A percentile compares a stretch with the other conserved stretches of the same genome.
phyloP scores from a whole-genome alignment of 176 grass and related monocot genomes.

The Leersia perrieri region DNA sequence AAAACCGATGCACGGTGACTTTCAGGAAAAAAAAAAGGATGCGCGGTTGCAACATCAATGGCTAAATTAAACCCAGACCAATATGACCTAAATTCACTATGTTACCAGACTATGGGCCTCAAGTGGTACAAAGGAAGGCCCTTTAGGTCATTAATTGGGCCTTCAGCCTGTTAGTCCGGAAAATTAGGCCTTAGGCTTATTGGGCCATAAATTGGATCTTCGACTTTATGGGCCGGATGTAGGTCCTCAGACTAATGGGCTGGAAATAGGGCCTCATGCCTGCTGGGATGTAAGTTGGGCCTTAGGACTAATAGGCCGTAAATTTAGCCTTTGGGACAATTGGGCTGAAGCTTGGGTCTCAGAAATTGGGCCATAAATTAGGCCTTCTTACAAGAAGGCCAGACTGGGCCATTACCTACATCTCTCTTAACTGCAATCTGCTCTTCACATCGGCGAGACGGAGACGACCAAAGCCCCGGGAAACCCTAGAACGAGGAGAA shows the following conservation, averaged over 20 bases:
- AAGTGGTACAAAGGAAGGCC: too few relatives aligned
- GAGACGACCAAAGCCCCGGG: neutral
- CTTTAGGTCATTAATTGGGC: too few relatives aligned
- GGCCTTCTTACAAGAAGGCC: neutral
- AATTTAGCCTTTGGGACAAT: too few relatives aligned
- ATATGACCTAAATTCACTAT: neutral
- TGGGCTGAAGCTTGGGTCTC: neutral
- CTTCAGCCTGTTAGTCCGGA: too few relatives aligned
- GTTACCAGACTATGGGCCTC: neutral
- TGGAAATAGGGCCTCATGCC: too few relatives aligned
- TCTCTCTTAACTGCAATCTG: neutral
- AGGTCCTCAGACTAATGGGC: too few relatives aligned
- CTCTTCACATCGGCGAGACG: neutral
- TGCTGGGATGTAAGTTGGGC: too few relatives aligned
- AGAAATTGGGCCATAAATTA: neutral
- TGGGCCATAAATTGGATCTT: too few relatives aligned
- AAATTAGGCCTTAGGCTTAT: too few relatives aligned
- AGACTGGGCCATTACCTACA: neutral
- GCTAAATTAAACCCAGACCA: neutral
- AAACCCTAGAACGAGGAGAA: conserved; percentile 56
- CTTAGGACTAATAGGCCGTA: neutral
- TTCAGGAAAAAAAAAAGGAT: too few relatives aligned
- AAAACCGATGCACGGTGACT: neutral
- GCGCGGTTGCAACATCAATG: too few relatives aligned
- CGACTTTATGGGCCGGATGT: too few relatives aligned